These are phyloP conservation scores for Calonectria multiphialidica DNA, from an alignment of 2,329 filamentous ascomycete species.

Conservation along the genomic window DNA sequence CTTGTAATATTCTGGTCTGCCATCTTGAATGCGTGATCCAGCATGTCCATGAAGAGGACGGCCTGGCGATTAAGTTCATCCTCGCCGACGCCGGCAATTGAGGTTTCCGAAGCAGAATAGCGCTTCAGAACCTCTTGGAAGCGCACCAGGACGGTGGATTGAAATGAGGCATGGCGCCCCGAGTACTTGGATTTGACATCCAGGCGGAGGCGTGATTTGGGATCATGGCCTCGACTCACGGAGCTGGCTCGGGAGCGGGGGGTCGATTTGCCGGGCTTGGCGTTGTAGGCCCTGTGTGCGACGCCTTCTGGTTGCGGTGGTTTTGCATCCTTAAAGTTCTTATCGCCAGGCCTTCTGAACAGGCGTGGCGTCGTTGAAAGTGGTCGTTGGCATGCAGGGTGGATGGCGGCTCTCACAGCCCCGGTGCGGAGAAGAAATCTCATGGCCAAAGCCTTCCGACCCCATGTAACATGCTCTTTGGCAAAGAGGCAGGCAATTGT, in stretches of 20 bases:
- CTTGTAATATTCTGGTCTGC: constrained; percentile 54
- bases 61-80: constrained; percentile 59
- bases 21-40: constrained; percentile 59
- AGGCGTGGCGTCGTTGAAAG: constrained; percentile 41
- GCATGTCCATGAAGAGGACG: constrained; percentile 57
- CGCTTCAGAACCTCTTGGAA: constrained; percentile 51
- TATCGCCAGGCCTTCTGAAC: not conserved
- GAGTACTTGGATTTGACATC: constrained; percentile 36
- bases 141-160: constrained; percentile 49
- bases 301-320: not conserved
- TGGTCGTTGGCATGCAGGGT: constrained; percentile 33
- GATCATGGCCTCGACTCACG: constrained; percentile 50
- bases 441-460: constrained; percentile 41
- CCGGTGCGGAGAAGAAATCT: constrained; percentile 44
- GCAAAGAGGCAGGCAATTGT: not conserved
- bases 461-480: constrained; percentile 33
- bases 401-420: constrained; percentile 38
- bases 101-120: constrained; percentile 37
- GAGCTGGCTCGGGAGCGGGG: constrained; percentile 36
- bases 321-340: not conserved
- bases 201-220: constrained; percentile 47
- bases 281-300: not conserved
- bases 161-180: constrained; percentile 48
- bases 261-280: constrained; percentile 16
- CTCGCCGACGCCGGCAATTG: constrained; percentile 45